phyloP scores from a whole-genome alignment of 2,329 filamentous ascomycete genomes.

The Cladophialophora carrionii region DNA sequence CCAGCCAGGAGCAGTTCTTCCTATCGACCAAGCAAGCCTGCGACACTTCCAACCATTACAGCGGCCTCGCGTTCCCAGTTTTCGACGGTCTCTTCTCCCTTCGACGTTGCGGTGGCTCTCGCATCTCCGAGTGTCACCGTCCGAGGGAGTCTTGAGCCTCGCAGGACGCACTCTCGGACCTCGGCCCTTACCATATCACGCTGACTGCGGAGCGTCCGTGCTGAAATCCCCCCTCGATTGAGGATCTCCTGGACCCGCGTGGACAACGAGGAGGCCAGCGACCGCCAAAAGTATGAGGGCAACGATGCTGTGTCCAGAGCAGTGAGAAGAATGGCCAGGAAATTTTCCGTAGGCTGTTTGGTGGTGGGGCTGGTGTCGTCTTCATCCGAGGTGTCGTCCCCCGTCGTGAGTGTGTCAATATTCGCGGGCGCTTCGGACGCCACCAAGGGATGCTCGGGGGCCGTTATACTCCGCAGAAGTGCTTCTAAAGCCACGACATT shows the following conservation, averaged over 20 bases:
- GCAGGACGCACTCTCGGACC: slow-evolving; percentile 79
- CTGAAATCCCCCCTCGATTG: slow-evolving; percentile 78
- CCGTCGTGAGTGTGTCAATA: slow-evolving; percentile 30
- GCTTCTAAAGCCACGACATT: slow-evolving; percentile 87
- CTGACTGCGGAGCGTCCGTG: slow-evolving; percentile 77
- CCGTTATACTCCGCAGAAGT: slow-evolving; percentile 69
- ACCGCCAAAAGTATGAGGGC: slow-evolving; percentile 91
- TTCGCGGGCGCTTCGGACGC: slow-evolving; percentile 19
- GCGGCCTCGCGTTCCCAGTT: slow-evolving; percentile 89
- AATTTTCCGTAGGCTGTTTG: slow-evolving; percentile 39
- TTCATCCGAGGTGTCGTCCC: slow-evolving; percentile 15
- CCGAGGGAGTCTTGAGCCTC: slow-evolving; percentile 71
- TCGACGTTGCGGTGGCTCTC: slow-evolving; percentile 45
- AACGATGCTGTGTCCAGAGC: slow-evolving; percentile 86
- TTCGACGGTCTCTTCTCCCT: slow-evolving; percentile 52
- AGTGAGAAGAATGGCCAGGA: slow-evolving; percentile 73
- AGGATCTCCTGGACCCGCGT: slow-evolving; percentile 82
- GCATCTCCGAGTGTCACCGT: slow-evolving; percentile 49
- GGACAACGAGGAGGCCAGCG: slow-evolving; percentile 76
- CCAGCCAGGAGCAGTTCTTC: background rate
- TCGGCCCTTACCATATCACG: slow-evolving; percentile 73
- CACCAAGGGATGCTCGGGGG: slow-evolving; percentile 71
- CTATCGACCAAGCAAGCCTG: slow-evolving; percentile 55
- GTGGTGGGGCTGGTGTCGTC: slow-evolving; percentile 20
- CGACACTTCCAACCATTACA: slow-evolving; percentile 87